A percentile compares a stretch with the other conserved stretches of the same genome.
Evolutionary conservation across 1,284 basidiomycete genomes (phyloP).

Genomic region (Microbotryomycetes sp.): DNA sequence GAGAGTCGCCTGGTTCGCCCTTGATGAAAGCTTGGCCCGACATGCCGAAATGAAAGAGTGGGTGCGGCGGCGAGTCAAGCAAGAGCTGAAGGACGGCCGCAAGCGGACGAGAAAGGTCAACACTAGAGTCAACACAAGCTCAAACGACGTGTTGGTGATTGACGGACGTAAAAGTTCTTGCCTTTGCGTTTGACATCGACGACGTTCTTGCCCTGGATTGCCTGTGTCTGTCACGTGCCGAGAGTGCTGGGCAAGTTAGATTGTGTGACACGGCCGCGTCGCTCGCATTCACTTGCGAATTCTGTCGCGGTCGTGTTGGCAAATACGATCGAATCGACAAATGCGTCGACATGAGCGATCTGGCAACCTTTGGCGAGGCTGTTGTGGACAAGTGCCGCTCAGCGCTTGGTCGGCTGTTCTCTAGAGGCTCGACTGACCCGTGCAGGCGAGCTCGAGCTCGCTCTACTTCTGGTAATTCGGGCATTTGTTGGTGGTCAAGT

Average conservation of each 20-base stretch:
- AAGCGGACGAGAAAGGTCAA: constrained; percentile 17
- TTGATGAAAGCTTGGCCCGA: constrained; percentile 46
- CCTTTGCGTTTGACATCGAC: constrained; percentile 60
- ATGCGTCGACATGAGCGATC: constrained; percentile 55
- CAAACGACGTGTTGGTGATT: no score
- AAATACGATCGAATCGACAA: constrained; percentile 64
- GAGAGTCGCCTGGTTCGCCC: constrained; percentile 57
- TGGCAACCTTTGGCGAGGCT: constrained; percentile 51
- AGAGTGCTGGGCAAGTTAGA: no score
- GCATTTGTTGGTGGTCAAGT: constrained; percentile 4
- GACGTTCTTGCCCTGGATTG: constrained; percentile 56
- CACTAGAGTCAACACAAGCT: no score
- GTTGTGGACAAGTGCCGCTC: no score
- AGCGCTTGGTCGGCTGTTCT: no score
- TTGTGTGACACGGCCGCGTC: no score
- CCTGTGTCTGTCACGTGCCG: no score
- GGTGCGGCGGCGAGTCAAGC: constrained; percentile 4
- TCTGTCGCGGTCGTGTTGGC: constrained; percentile 52
- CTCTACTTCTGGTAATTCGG: constrained; percentile 55
- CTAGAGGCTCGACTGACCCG: constrained; percentile 30
- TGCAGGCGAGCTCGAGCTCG: constrained; percentile 56
- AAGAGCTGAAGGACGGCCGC: constrained; percentile 22
- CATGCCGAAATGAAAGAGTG: constrained; percentile 34
- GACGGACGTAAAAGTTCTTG: constrained; percentile 53
- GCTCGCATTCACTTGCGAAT: constrained; percentile 54